These are phyloP conservation scores for Penicillium pancosmium DNA, from an alignment of 495 filamentous ascomycete species.

Conservation along the genomic window DNA sequence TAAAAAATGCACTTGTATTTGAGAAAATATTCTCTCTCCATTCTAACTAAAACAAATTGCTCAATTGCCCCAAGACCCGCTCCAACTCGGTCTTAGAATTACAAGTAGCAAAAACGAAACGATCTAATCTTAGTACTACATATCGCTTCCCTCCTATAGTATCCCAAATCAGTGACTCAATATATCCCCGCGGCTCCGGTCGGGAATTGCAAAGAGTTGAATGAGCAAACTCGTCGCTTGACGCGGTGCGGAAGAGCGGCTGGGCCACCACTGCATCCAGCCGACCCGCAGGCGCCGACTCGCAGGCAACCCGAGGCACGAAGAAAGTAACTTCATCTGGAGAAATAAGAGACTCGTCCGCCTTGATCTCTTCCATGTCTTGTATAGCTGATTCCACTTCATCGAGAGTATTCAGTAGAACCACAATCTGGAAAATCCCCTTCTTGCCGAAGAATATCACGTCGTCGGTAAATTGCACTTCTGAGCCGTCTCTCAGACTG, in stretches of 20 bases:
- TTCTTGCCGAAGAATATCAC: conserved; percentile 13
- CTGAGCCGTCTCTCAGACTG: neutral
- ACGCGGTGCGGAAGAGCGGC: conserved; percentile 23
- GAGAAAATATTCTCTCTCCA: neutral
- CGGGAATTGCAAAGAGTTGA: conserved; percentile 27
- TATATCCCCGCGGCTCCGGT: conserved; percentile 25
- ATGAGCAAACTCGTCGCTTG: conserved; percentile 23
- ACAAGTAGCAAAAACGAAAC: conserved; percentile 32
- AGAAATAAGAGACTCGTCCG: conserved; percentile 1
- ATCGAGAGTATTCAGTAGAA: conserved; percentile 2
- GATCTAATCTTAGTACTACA: conserved; percentile 29
- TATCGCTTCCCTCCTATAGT: conserved; percentile 14
- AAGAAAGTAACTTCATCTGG: conserved; percentile 11
- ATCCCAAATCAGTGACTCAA: conserved; percentile 20
- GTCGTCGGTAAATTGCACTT: conserved; percentile 19
- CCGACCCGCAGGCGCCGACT: conserved; percentile 12
- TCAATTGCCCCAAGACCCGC: conserved; percentile 1
- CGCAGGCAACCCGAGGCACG: conserved; percentile 3
- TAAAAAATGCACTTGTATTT: too few relatives aligned
- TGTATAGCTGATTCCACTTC: conserved; percentile 3
- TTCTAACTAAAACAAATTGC: neutral
- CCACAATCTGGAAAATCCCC: conserved; percentile 11
- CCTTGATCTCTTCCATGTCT: conserved; percentile 1
- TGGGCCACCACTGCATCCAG: neutral
- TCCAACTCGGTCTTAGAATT: conserved; percentile 12